Base-by-base conservation (phyloP, 2,329 filamentous ascomycete genomes). In the Lasiodiplodia sp. region DNA sequence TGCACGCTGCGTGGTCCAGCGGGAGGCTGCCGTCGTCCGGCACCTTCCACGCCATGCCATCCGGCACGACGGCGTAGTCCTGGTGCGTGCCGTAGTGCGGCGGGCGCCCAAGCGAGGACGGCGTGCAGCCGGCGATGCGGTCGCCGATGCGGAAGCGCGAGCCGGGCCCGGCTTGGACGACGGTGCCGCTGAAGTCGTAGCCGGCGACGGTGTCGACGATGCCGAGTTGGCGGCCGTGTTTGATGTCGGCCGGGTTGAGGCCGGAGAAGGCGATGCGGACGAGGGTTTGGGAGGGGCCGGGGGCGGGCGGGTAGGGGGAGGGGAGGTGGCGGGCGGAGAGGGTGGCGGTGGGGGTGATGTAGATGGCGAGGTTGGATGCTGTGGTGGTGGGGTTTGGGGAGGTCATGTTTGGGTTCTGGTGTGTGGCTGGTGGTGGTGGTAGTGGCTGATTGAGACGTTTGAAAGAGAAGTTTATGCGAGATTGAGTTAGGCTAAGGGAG, bases 91-190 rank as follows among this genome's bases (percentile, higher is more conserved):
- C 55, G 21, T 14, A 58, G 12, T 58, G 4, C 2, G 83, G 83
- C 68, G 85, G 85, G 72, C 87, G 83, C 53, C 81, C 78, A 10
- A 78, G 75, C 11, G 75, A 77, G 47, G 82, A 80, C 73, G 84
- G 87, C 0, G 83, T 81, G 75, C 88, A 89, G 2, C 86, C 84
- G 66, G 88, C 85, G 14, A 89, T 87, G 2, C 58, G 14, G 23
- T 66, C 67, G 14, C 70, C 69, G 2, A 64, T 7, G 37, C n/a
- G 5, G 52, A 37, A 37, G 3, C 23, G 23, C 31, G 53, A 71
- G 1, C 28, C 55, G 0, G 38, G 58, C 4, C 56, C 58, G 37
- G 58, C 57, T 7, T 40, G 21, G 11, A 53, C 5, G 49, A 71
- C 58, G 25, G 44, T 62, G 8, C 69, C 69, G 16, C 52, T 68